Conservation (phyloP, 2,329 filamentous ascomycete genomes). For the Geosmithia putterillii region DNA sequence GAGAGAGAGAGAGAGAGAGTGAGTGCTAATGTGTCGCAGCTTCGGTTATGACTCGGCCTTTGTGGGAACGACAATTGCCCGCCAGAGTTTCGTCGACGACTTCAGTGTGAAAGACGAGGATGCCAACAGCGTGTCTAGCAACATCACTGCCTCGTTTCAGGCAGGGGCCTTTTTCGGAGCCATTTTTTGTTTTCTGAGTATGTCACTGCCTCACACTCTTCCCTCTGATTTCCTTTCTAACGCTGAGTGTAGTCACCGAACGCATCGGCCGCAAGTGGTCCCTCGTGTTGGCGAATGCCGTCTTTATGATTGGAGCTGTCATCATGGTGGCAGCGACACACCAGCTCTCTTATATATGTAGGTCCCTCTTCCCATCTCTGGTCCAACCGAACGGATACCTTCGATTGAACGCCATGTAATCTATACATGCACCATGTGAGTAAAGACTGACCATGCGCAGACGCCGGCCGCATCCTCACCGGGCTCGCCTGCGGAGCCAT, state of each 20-base stretch:
- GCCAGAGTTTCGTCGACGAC: conserved; percentile 31
- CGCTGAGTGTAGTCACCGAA: conserved; percentile 23
- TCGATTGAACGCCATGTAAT: too few relatives aligned
- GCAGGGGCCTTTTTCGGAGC: conserved; percentile 42
- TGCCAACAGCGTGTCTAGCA: conserved; percentile 18
- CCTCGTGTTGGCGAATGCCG: conserved; percentile 28
- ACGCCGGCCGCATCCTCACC: conserved; percentile 43
- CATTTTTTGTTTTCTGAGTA: conserved; percentile 29
- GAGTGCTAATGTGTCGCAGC: conserved; percentile 14
- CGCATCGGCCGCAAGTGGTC: conserved; percentile 36
- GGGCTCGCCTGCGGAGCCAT: conserved; percentile 45
- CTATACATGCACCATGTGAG: too few relatives aligned
- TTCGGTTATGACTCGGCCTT: conserved; percentile 43
- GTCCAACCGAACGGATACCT: not conserved
- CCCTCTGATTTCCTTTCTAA: not conserved
- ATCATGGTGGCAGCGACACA: conserved; percentile 27
- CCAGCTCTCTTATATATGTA: conserved; percentile 30
- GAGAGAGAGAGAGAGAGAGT: too few relatives aligned
- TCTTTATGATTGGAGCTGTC: conserved; percentile 31
- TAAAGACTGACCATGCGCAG: too few relatives aligned
- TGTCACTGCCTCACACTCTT: not conserved
- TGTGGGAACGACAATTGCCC: conserved; percentile 40
- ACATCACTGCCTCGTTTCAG: conserved; percentile 34
- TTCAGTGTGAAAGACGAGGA: conserved; percentile 16
- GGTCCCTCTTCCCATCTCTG: not conserved